Evolutionary conservation across 1,284 basidiomycete species (phyloP), one percentile per base, ranked within the genome.

Genomic region (Heterobasidion occidentale): DNA sequence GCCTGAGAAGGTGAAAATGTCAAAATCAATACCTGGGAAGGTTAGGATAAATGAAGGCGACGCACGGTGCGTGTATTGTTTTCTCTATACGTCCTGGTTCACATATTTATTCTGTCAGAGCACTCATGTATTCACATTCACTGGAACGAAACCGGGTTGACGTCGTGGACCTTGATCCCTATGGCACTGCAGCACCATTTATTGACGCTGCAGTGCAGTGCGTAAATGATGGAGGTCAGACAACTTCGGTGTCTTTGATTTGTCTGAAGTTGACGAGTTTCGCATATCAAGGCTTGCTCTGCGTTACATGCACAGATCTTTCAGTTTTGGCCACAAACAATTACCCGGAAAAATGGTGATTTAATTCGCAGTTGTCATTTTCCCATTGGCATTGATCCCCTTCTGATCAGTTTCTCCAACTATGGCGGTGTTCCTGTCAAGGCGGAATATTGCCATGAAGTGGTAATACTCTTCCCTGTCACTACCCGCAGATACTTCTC

Each of bases 141-240:
- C 75, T 80, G 53, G 84, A 84, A 46, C 77, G 77, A 46, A 75
- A 80, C 11, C 85, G 88, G 6, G 95, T 98, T 42, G 94, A 99
- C 62, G 92, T 94, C 36, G 86, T 99, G 19, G 97, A 99, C 69
- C 79, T 99, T 15, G 96, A 99, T 68, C 97, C 97, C 0, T 99
- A 99, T 67, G 97, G 97, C 0, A 96, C 94, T 6, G 97, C 97
- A 1, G 90, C 94, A 3, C 94, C 95, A 0, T 99, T 99, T 70
- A 86, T 99, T 36, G 97, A 99, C 65, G 88, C 88, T n/a, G 94
- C 96, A 0, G 86, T 99, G n/a, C 94, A 97, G 65, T 85, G 84
- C 56, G 79, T 98, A 2, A 81, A 83, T 27, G 94, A 97, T 63
- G 93, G 90, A 66, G 94, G 93, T 86, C 53, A 61, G 76, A 27